phyloP scores from a whole-genome alignment of 2,329 filamentous ascomycete species.

The Colletotrichum acutatum region DNA sequence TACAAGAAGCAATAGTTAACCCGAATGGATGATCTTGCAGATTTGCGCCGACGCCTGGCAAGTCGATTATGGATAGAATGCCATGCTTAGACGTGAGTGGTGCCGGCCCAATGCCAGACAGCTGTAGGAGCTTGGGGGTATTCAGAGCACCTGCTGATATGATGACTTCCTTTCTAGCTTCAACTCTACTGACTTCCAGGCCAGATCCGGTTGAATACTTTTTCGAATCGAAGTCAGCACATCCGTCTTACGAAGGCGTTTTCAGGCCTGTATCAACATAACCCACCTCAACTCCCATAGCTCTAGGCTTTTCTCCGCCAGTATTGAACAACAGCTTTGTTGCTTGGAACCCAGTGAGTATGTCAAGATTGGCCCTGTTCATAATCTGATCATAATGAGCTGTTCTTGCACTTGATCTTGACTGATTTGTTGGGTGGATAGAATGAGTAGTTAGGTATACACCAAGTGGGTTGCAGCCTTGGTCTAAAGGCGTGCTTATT shows the following conservation, averaged over 20 bases:
- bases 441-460: slow-evolving; percentile 21
- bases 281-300: slow-evolving; percentile 38
- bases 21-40: slow-evolving; percentile 28
- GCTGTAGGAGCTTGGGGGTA: slow-evolving; percentile 57
- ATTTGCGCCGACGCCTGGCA: slow-evolving; percentile 26
- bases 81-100: slow-evolving; percentile 47
- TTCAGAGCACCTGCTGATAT: slow-evolving; percentile 52
- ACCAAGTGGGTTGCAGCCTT: slow-evolving; percentile 12
- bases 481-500: neutral
- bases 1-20: slow-evolving; percentile 2
- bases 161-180: slow-evolving; percentile 49
- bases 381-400: neutral
- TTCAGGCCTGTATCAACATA: too few species aligned
- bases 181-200: neutral
- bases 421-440: slow-evolving; percentile 12
- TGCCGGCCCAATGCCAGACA: slow-evolving; percentile 58
- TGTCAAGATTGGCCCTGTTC: slow-evolving; percentile 9
- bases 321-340: slow-evolving; percentile 37
- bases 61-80: slow-evolving; percentile 42
- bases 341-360: slow-evolving; percentile 36
- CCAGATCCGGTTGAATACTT: neutral
- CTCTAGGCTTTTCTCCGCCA: slow-evolving; percentile 29
- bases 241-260: neutral
- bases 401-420: slow-evolving; percentile 21
- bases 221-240: neutral